A percentile compares a stretch with the other conserved stretches of the same genome.
Evolutionary conservation across 179 eudicot genomes (phyloP).

Genomic region (Spergularia azorica): DNA sequence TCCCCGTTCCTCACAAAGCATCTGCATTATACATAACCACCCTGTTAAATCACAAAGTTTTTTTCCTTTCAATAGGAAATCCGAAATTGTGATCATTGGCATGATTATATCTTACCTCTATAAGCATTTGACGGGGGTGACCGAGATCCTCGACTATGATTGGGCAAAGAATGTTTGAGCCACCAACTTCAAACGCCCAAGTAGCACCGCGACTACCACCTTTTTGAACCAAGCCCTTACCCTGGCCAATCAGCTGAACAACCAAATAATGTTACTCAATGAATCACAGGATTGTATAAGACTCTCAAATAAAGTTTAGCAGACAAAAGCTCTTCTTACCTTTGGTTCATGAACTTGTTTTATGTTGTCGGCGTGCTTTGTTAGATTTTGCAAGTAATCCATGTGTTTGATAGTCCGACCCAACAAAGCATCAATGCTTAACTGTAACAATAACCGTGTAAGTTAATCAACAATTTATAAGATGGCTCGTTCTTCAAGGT

Average conservation of each 20-base stretch:
- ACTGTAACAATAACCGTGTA: conserved; percentile 39
- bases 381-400: conserved; percentile 73
- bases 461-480: conserved; percentile 11
- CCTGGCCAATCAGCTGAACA: conserved; percentile 32
- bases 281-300: background rate
- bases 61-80: background rate
- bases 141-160: conserved; percentile 66
- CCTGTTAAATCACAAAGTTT: background rate
- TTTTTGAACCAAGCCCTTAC: conserved; percentile 21
- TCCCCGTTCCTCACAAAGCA: conserved; percentile 72
- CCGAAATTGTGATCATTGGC: background rate
- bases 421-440: conserved; percentile 82
- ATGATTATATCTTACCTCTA: conserved; percentile 44
- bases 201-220: conserved; percentile 44
- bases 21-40: conserved; percentile 42
- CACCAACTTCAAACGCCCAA: conserved; percentile 73
- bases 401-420: conserved; percentile 79
- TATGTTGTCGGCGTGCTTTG: conserved; percentile 61
- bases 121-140: conserved; percentile 66
- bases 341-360: conserved; percentile 50
- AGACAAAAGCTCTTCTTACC: conserved; percentile 39
- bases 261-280: background rate
- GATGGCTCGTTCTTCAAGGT: background rate
- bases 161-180: conserved; percentile 52
- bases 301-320: background rate